Base-by-base conservation (phyloP, 1,284 basidiomycete species). In the Entoloma clypeatum region DNA sequence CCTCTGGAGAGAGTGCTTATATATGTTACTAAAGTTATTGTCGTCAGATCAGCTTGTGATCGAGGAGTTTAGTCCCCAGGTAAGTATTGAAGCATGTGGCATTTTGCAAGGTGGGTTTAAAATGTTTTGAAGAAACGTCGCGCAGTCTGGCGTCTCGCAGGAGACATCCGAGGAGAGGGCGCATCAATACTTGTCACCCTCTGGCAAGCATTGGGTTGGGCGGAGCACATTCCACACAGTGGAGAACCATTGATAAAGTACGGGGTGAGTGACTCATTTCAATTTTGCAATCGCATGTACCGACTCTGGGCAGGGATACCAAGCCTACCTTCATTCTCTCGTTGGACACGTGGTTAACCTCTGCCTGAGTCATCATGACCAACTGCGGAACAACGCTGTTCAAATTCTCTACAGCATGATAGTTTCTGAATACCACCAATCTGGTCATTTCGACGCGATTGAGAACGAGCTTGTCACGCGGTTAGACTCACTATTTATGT, bases 381-480 rank as follows among this genome's bases (percentile, higher is more conserved):
- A 87, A 54, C 73, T 97, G 36, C 82, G 94, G 48, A 89, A 80
- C 53, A 88, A 89, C 51, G 93, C 92, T 0, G 92, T 96, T 5
- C 84, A 89, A 50, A 93, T 98, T 36, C 74, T 98, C 16, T 95
- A 88, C 63, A 90, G 88, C 54, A 97, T 98, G 92, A 94, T 98
- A 50, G 81, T 96, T 39, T 90, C 92, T 4, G 92, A 97, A 59
- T 89, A 87, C 58, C 80, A 90, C 35, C 79, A 84, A 45, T 80
- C 81, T 9, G 81, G 79, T 16, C 81, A 88, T 59, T 92, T 92
- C 55, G 82, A 87, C 48, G 78, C 78, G 32, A 93, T 98, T 52
- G 91, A 97, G 62, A 87, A 89, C 51, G 93, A 96, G 62, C 75
- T 98, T n/a, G 91, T 98, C 53, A 93, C 84, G 57, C 89, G 92